These are phyloP conservation scores for Pleurotus ostreatus DNA, from an alignment of 768 basidiomycete species.

Conservation along the genomic window DNA sequence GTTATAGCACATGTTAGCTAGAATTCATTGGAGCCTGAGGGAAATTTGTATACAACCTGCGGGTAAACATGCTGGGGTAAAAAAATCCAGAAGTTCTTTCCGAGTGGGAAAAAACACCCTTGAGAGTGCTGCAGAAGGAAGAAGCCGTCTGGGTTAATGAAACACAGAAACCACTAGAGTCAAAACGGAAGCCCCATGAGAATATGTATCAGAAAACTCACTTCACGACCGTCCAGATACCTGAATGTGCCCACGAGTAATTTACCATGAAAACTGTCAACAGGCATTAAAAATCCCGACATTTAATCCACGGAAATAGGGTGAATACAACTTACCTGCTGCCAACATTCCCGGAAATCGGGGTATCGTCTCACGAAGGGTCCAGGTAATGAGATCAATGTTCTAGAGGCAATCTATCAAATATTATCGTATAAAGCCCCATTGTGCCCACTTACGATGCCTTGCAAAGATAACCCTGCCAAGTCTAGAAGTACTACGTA, in stretches of 20 bases:
- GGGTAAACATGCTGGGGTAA: slow-evolving; percentile 50
- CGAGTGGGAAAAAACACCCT: slow-evolving; percentile 64
- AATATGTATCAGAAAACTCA: slow-evolving; percentile 25
- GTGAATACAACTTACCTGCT: slow-evolving; percentile 41
- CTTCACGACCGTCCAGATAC: slow-evolving; percentile 66
- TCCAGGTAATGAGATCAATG: slow-evolving; percentile 61
- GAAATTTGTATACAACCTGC: slow-evolving; percentile 38
- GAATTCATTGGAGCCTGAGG: slow-evolving; percentile 7
- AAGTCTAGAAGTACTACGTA: slow-evolving; percentile 69
- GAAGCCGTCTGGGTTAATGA: slow-evolving; percentile 42
- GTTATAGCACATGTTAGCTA: slow-evolving; percentile 13
- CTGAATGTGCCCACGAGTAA: slow-evolving; percentile 70
- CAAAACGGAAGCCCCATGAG: slow-evolving; percentile 3
- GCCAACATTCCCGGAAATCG: slow-evolving; percentile 75
- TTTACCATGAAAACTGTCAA: slow-evolving; percentile 63
- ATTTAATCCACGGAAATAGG: slow-evolving; percentile 7
- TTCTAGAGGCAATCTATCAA: slow-evolving; percentile 32
- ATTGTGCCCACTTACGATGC: slow-evolving; percentile 38
- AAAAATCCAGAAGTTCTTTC: slow-evolving; percentile 51
- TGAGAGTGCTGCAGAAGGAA: slow-evolving; percentile 56
- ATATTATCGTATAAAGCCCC: slow-evolving; percentile 5
- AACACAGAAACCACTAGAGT: slow-evolving; percentile 7
- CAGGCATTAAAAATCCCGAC: slow-evolving; percentile 3
- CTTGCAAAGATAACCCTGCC: slow-evolving; percentile 48
- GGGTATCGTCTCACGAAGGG: slow-evolving; percentile 60